Evolutionary conservation across 257 asterid species (phyloP), one percentile per base, ranked within the genome.

Genomic region (Schizonepeta tenuifolia): DNA sequence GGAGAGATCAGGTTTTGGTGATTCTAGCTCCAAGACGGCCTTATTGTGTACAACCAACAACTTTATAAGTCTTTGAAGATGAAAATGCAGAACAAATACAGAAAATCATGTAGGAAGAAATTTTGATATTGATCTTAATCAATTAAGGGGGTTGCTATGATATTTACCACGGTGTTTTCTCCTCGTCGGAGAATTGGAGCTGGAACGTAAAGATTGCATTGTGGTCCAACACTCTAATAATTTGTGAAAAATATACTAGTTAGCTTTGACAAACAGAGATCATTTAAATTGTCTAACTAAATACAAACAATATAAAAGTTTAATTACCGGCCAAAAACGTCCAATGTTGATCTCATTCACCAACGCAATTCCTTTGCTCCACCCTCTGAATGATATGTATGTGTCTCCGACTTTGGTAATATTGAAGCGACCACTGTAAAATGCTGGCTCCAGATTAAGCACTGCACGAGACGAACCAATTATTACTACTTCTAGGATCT

Each of bases 301-400:
- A 3, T 21, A 57, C 14, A 2, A 64, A n/a, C 14, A 50, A 38
- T 9, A 8, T 7, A 4, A 8, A 3, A 8, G 1, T 38, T 15
- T 7, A n/a, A 17, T 24, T 94, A 94, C 97, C 89, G 96, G 97
- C 99, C 99, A 94, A 76, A 79, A 94, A 33, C 99, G 86, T 33
- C 99, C 99, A 12, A 94, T 59, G 70, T 88, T 91, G 58, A 83
- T 80, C 9, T 77, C 90, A 59, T 94, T 94, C 35, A 94, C 83
- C 70, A 89, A 88, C 17, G 91, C 93, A 76, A 91, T 70, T 69
- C 99, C 99, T 80, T 91, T 94, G 35, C 93, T 83, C 99, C 99
- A 94, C 74, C 93, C 97, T 70, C 75, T 76, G 70, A 94, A 86
- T 9, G 99, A 94, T 49, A 94, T 58, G 74, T 81, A 94, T 8